Base-by-base conservation (phyloP, 805 yeast genomes). In the Priceomyces haplophilus region DNA sequence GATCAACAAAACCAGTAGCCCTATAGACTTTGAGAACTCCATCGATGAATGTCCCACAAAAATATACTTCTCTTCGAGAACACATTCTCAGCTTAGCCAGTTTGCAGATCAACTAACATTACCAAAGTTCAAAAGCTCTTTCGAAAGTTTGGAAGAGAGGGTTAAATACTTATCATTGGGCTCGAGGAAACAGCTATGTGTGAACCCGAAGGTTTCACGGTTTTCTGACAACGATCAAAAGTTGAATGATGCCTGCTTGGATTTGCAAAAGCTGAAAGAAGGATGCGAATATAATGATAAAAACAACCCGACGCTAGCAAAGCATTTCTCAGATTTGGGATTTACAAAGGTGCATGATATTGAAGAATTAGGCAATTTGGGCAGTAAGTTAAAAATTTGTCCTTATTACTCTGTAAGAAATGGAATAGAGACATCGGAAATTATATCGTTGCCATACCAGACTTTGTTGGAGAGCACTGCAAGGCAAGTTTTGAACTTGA, bases 41-140 rank as follows among this genome's bases (percentile, higher is more conserved):
- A 53, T 48, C 35, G 60, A 47, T 44, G 50, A 60, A 37, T 61
- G 67, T 31, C 69, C 78, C 0, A 45, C 47, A 3, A 53, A 81
- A 50, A 78, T 90, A 1, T 78, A 64, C 51, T 89, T 82, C 56
- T 74, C 95, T 0, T 88, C 97, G 2, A 69, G 98, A 61, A 90
- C 98, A 0, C 97, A 90, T 55, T 87, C 97, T 0, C 98, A 90
- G 58, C 66, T 90, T 35, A 71, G 72, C 29, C 98, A 90, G 56
- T 86, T 90, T 55, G 78, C 88, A 0, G 75, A 78, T 12, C 97
- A 91, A 52, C 62, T 90, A 30, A 58, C 69, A 34, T 54, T 84
- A 18, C 79, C 95, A 0, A 48, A 64, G 0, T 83, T 88, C 43
- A 83, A 85, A 2, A 75, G 95, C 0, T 76, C 89, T 0, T 67